Evolutionary conservation across 768 basidiomycete genomes (phyloP), one percentile per base, ranked within the genome.

Genomic region (Glaciozyma martinii): DNA sequence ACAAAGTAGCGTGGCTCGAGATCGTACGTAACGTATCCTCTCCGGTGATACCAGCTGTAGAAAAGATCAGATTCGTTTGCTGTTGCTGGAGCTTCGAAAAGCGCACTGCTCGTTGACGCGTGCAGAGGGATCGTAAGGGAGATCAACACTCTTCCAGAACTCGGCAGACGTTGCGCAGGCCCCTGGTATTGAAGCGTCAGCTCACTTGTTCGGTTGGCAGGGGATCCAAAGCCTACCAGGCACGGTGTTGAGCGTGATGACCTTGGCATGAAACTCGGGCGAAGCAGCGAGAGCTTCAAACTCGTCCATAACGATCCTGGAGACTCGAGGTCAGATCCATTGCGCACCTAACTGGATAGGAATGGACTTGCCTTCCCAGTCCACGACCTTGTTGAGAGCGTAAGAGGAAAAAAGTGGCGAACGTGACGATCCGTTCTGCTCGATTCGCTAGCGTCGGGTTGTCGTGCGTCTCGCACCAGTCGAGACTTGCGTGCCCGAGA

Each of bases 401-500:
- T 3, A 68, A 42, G 30, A 68, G 55, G 60, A 59, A 68, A 46
- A 68, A 68, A 0, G 57, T 59, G n/a, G 67, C 67, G 6, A 68
- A 30, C 3, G 56, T 61, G 30, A 27, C 19, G n/a, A 65, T 29
- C 1, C 67, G 60, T 5, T 55, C 21, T 0, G 37, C 63, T 7
- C 37, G 25, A 25, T 62, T 30, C 1, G 52, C 56, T 3, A 68
- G 52, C 16, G 52, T 33, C 12, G 23, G 27, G 23, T 68, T 63
- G 30, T 33, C 21, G 29, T 37, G 33, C 30, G 32, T 10, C 21
- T 23, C 19, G 25, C 15, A 46, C 29, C 37, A 40, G 40, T 59
- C 63, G 23, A 67, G 21, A 3, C 53, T 52, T 18, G 59, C 62
- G 56, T 67, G 66, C 29, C 66, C 66, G 21, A 67, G 1, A 0